Percentiles rank a stretch among this genome's conserved stretches.
phyloP scores from a whole-genome alignment of 176 grass and related monocot genomes.

The Dendrocalamus sinicus region DNA sequence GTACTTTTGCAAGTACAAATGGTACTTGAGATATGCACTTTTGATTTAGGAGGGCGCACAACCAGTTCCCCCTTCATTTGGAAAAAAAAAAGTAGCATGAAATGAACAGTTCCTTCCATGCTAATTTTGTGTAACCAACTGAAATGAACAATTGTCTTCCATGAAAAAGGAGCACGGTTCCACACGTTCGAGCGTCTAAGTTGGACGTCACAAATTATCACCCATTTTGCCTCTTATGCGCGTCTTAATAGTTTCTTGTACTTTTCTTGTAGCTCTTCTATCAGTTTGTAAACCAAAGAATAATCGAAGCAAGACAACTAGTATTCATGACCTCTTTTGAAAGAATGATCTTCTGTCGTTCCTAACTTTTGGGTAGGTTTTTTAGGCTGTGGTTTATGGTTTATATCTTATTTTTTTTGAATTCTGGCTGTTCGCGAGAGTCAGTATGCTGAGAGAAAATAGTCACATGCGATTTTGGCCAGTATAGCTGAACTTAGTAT shows the following conservation, averaged over 20 bases:
- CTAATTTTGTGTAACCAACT: neutral
- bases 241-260: neutral
- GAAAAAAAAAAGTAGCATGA: neutral
- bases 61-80: neutral
- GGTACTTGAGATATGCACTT: neutral
- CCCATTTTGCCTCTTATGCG: neutral
- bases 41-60: neutral
- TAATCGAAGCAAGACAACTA: neutral
- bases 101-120: neutral
- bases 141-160: neutral
- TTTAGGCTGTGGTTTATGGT: too few species aligned
- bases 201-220: neutral
- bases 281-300: neutral
- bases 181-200: neutral
- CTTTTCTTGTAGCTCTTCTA: neutral
- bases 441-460: too few species aligned
- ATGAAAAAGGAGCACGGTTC: neutral
- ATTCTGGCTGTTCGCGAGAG: too few species aligned
- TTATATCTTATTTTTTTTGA: too few species aligned
- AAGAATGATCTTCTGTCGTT: neutral
- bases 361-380: neutral
- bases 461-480: too few species aligned
- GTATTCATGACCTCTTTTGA: neutral
- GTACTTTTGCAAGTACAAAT: neutral
- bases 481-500: too few species aligned